Percentiles rank a stretch among this genome's conserved stretches.
Conservation (phyloP, 176 grass and related monocot genomes). For the Bothriochloa decipiens region DNA sequence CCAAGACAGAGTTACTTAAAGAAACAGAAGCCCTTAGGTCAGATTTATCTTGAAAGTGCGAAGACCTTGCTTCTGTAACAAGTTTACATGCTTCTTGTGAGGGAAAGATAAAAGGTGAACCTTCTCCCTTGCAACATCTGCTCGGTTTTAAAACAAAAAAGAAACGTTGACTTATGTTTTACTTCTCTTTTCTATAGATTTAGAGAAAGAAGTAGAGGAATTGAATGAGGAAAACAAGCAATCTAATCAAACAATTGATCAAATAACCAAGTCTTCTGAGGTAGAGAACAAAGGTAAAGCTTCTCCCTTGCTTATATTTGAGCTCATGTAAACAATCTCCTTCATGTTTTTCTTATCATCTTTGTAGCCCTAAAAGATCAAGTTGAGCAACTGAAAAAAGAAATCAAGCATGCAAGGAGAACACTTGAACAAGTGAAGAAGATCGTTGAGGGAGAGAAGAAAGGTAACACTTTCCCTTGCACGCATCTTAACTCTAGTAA, state of each 20-base stretch:
- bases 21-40: neutral
- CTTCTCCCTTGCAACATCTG: neutral
- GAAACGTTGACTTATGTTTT: neutral
- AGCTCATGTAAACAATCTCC: neutral
- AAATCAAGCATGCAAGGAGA: neutral
- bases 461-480: neutral
- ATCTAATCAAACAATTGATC: neutral
- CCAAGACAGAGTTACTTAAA: neutral
- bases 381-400: neutral
- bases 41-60: neutral
- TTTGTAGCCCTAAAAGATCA: slow-evolving; percentile 2
- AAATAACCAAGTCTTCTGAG: neutral
- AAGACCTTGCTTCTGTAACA: neutral
- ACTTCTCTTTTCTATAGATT: neutral
- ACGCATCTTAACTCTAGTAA: neutral
- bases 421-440: neutral
- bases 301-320: neutral
- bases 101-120: neutral
- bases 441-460: neutral
- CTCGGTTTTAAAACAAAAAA: neutral
- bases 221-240: neutral
- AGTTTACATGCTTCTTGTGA: neutral
- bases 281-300: neutral
- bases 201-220: neutral
- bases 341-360: neutral